Percentiles rank a stretch among this genome's conserved stretches.
Evolutionary conservation across 2,329 filamentous ascomycete species (phyloP).

Genomic region (Fusarium kyushuense): DNA sequence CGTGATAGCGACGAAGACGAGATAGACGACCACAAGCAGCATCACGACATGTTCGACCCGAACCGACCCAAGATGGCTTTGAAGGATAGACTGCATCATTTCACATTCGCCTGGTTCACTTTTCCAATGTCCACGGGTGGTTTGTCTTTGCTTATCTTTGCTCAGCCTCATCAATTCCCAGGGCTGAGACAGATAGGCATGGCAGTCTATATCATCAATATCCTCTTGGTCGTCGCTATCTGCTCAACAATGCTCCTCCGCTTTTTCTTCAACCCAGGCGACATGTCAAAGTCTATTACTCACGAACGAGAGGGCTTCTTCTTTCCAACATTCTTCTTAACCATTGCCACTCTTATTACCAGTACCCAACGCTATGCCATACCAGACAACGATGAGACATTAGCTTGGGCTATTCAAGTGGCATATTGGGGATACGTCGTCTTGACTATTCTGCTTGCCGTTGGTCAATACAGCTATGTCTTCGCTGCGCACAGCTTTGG

Average conservation of each 20-base stretch:
- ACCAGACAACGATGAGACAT: not conserved
- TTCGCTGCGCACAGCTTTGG: conserved; percentile 8
- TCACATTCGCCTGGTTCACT: conserved; percentile 7
- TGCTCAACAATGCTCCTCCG: conserved; percentile 1
- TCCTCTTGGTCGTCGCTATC: not conserved
- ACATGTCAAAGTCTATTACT: conserved; percentile 9
- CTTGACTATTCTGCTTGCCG: not conserved
- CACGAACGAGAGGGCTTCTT: conserved; percentile 13
- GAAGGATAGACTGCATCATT: conserved; percentile 7
- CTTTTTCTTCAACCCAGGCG: conserved; percentile 13
- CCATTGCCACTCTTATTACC: conserved; percentile 6
- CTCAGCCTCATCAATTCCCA: conserved; percentile 1
- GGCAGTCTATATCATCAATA: conserved; percentile 8
- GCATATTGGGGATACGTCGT: conserved; percentile 9
- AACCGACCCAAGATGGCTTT: conserved; percentile 14
- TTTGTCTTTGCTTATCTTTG: conserved; percentile 2
- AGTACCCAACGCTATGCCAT: conserved; percentile 5
- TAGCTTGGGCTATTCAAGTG: conserved; percentile 12
- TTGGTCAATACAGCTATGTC: conserved; percentile 10
- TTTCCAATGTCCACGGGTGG: conserved; percentile 4
- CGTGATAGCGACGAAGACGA: not conserved
- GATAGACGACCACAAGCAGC: not conserved
- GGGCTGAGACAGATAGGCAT: not conserved
- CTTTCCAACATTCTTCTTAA: conserved; percentile 8
- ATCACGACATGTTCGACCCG: conserved; percentile 9